Evolutionary conservation across 2,329 filamentous ascomycete genomes (phyloP).

Genomic region (Teratosphaeria pseudoeucalypti): DNA sequence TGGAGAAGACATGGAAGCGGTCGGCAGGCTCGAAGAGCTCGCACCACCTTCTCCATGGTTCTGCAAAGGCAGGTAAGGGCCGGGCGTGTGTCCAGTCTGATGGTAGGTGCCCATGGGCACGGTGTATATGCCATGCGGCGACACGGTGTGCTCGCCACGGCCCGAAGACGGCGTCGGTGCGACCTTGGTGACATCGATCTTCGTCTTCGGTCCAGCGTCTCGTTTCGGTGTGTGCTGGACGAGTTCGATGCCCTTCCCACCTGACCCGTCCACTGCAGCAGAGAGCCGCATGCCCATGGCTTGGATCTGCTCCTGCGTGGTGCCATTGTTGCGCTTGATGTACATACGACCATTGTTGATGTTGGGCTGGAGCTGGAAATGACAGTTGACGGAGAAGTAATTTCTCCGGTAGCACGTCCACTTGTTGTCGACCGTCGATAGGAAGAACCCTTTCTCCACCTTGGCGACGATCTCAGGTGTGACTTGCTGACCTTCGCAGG

Average conservation of each 20-base stretch:
- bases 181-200: constrained; percentile 61
- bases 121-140: constrained; percentile 25
- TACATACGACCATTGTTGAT: constrained; percentile 47
- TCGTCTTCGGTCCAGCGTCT: constrained; percentile 72
- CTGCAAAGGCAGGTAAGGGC: constrained; percentile 35
- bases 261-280: constrained; percentile 66
- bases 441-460: constrained; percentile 85
- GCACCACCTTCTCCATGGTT: constrained; percentile 13
- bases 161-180: constrained; percentile 50
- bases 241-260: constrained; percentile 67
- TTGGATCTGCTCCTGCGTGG: constrained; percentile 45
- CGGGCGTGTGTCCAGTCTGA: constrained; percentile 23
- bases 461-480: constrained; percentile 66
- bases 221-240: constrained; percentile 87
- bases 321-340: constrained; percentile 37
- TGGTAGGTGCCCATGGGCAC: constrained; percentile 30
- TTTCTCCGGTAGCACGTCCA: constrained; percentile 92
- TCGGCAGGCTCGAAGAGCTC: constrained; percentile 5
- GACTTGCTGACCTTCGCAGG: constrained; percentile 49
- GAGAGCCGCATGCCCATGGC: constrained; percentile 77
- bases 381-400: constrained; percentile 79
- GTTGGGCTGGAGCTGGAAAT: constrained; percentile 60
- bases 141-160: constrained; percentile 26
- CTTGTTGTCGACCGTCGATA: constrained; percentile 54
- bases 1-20: constrained; percentile 8